Base-by-base conservation (phyloP, 208 protist genomes). In the Wallacemonas sp. region DNA sequence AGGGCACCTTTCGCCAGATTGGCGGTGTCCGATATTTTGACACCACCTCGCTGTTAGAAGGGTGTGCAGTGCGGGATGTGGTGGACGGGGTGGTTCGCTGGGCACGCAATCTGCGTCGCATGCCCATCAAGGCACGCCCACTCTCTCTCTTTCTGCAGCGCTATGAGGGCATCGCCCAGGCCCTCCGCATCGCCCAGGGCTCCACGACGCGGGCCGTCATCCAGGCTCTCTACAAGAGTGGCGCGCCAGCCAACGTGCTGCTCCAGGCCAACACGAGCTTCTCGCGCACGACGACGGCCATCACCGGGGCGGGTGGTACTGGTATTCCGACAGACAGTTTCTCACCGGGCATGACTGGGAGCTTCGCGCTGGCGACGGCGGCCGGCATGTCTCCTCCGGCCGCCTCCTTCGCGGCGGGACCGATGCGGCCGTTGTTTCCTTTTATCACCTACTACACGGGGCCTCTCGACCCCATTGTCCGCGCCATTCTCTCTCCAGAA, bases 21-120 rank as follows among this genome's bases (percentile, higher is more conserved):
- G 83, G 83, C 34, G 83, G 83, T 1, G 69, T 90, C 42, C 72
- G 74, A 41, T 90, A 79, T 69, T 26, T 90, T 36, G 79, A 86
- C 51, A 78, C 61, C 4, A 38, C 68, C 14, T 62, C 72, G 39
- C 69, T 85, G 14, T 70, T 85, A 61, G 70, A 84, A 30, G 77
- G 77, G 31, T 80, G 77, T 54, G 56, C 67, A 5, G 58, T 77
- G 51, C 66, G 66, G 49, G 72, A 86, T 42, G 45, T 90, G n/a
- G 74, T 79, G 44, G 59, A 71, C 19, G 75, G 70, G 39, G 68
- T 86, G 19, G 45, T 70, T 38, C 69, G 55, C 12, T 90, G 80
- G 75, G 66, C 80, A 19, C 17, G 70, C 21, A 82, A 86, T 38
- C 66, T 90, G 14, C 71, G 84, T 38, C 53, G 49, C 17, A 68